Base-by-base conservation (phyloP, 768 basidiomycete genomes). In the Pisolithus orientalis region DNA sequence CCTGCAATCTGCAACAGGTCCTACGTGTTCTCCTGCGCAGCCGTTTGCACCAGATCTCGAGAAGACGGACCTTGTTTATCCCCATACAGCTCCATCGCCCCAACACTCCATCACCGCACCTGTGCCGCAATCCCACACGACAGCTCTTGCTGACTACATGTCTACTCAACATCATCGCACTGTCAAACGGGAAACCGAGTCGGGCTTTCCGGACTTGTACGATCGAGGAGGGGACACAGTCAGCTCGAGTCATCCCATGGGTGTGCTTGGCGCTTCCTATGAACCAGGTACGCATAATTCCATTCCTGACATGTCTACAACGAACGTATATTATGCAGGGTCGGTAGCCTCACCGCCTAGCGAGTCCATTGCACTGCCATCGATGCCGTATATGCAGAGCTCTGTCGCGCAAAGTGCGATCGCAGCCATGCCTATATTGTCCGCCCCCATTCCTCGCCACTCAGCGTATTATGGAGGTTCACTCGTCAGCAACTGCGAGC, bases 391-490 rank as follows among this genome's bases (percentile, higher is more conserved):
- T 27, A 49, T 28, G 16, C 60, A 53, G 39, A 57, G 53, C 32
- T 55, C 59, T 17, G 17, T 49, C 21, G 60, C 59, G 39, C 58
- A 60, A 17, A 2, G 53, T 8, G 27, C 66, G 43, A 60, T 66
- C 62, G 60, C 46, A 47, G 28, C 38, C 9, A 39, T 53, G 10
- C 64, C 67, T 2, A 54, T 58, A 21, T 42, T 70, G 21, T 62
- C 67, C 25, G 67, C 67, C 42, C 67, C 67, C 52, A 61, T 68
- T 52, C 68, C 67, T 21, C 62, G 67, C 47, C 67, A 68, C 58
- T 66, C 66, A 38, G 50, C 63, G 0, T 68, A 68, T 55, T 65
- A 63, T 57, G 66, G 50, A 25, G 38, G 64, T 3, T 70, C 66
- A 37, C 51, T 68, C 9, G 57, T 68, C 58, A 57, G 54, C 56